Conservation (phyloP, 73 alveolate genomes). For the Durusdinium trenchii region DNA sequence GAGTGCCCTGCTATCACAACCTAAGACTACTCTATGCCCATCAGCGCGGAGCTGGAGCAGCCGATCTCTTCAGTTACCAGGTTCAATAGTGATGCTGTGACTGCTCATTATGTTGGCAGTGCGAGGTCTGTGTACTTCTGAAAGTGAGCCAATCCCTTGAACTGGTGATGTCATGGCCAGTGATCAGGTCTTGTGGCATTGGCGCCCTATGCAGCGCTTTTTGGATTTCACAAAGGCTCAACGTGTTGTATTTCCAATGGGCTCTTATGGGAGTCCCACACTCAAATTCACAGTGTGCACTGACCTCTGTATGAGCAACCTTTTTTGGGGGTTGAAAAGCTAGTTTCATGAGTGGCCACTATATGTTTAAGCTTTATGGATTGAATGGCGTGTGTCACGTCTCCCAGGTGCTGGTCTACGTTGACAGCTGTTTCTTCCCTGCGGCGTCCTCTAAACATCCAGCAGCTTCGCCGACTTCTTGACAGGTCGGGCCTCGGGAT, state of each 20-base stretch:
- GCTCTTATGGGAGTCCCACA: background rate
- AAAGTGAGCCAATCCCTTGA: too few relatives aligned
- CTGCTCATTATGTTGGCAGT: background rate
- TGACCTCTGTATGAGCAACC: background rate
- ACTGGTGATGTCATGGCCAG: too few relatives aligned
- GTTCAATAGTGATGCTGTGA: background rate
- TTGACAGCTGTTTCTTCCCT: background rate
- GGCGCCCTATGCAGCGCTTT: background rate
- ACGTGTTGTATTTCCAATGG: background rate
- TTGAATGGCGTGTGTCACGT: background rate
- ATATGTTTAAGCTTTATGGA: background rate
- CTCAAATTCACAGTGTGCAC: background rate
- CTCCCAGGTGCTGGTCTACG: background rate
- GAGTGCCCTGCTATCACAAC: background rate
- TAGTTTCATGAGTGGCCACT: background rate
- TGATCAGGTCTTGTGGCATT: background rate
- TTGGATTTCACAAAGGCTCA: background rate
- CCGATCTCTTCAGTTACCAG: background rate
- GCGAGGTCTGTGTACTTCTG: background rate
- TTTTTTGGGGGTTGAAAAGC: background rate
- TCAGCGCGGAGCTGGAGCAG: slow-evolving; percentile 14
- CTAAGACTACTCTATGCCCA: slow-evolving; percentile 7
- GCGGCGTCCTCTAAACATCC: background rate
- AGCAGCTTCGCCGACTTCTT: background rate
- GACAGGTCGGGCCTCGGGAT: background rate